Conservation (phyloP, 768 basidiomycete species). For the Kockovaella imperatae region DNA sequence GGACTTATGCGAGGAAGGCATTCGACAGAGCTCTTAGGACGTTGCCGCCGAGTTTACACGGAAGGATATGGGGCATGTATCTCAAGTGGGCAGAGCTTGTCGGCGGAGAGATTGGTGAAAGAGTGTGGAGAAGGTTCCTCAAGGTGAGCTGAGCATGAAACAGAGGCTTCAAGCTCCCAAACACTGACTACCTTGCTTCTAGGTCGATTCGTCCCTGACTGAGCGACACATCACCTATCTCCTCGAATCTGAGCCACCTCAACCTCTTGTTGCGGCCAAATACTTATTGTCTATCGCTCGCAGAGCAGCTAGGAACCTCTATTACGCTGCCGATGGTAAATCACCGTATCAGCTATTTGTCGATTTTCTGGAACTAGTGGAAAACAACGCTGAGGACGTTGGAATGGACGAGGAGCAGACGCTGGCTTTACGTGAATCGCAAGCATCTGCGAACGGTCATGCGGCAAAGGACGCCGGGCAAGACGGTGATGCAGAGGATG, state of each 20-base stretch:
- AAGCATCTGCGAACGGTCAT: conserved; percentile 45
- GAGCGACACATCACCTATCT: conserved; percentile 46
- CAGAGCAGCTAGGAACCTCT: conserved; percentile 72
- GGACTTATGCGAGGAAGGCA: conserved; percentile 85
- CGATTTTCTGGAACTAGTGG: conserved; percentile 86
- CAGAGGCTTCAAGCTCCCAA: background rate
- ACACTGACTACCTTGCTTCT: background rate
- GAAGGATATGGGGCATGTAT: conserved; percentile 85
- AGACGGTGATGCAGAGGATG: conserved; percentile 19
- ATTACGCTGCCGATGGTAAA: conserved; percentile 81
- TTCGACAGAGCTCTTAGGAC: conserved; percentile 92
- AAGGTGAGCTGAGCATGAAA: conserved; percentile 51
- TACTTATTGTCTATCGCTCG: conserved; percentile 74
- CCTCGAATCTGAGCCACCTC: conserved; percentile 60
- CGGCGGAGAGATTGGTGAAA: conserved; percentile 54
- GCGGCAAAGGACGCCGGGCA: conserved; percentile 46
- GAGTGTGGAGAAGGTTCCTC: conserved; percentile 82
- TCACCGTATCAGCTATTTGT: conserved; percentile 89
- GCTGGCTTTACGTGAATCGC: conserved; percentile 50
- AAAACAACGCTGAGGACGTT: conserved; percentile 82
- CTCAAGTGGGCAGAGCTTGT: conserved; percentile 80
- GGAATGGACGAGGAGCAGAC: conserved; percentile 78
- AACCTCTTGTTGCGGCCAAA: conserved; percentile 90
- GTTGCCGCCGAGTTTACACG: conserved; percentile 83
- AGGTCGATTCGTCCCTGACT: conserved; percentile 47